phyloP scores from a whole-genome alignment of 306 rosid genomes.

The Vigna reflexopilosa region DNA sequence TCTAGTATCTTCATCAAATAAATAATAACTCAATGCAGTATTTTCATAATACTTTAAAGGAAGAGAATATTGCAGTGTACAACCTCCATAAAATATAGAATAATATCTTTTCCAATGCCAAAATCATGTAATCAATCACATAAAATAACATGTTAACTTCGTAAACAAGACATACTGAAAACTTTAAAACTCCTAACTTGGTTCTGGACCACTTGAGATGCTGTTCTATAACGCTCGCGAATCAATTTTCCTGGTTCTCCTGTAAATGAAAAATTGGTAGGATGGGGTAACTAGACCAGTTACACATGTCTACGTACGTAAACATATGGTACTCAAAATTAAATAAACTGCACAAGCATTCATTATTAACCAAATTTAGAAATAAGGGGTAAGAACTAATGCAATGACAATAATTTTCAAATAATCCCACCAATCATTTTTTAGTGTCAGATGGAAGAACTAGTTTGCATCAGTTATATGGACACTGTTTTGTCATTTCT shows the following conservation, averaged over 20 bases:
- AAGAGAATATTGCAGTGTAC: slow-evolving; percentile 26
- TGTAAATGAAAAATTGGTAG: slow-evolving; percentile 51
- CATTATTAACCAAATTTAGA: slow-evolving; percentile 11
- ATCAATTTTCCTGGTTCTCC: slow-evolving; percentile 97
- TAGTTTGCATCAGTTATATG: slow-evolving; percentile 6
- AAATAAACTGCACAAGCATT: neutral
- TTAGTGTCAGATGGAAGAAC: neutral
- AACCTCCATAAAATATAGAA: slow-evolving; percentile 27
- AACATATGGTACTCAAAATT: slow-evolving; percentile 27
- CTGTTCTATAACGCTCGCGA: slow-evolving; percentile 93
- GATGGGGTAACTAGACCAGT: slow-evolving; percentile 16
- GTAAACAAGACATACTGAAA: slow-evolving; percentile 74
- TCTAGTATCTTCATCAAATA: slow-evolving; percentile 5
- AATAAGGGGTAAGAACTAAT: slow-evolving; percentile 13
- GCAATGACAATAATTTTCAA: neutral
- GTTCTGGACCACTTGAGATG: slow-evolving; percentile 98
- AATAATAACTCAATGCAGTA: slow-evolving; percentile 8
- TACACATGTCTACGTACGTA: neutral
- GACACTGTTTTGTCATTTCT: slow-evolving; percentile 21
- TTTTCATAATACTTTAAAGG: slow-evolving; percentile 1
- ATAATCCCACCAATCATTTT: slow-evolving; percentile 33
- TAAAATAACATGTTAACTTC: slow-evolving; percentile 48
- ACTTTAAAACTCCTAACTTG: slow-evolving; percentile 91
- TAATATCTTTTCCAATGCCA: slow-evolving; percentile 27
- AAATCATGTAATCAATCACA: slow-evolving; percentile 32